These are phyloP conservation scores for Acanthamoeba quina DNA, from an alignment of 208 protist genomes.

Conservation along the genomic window DNA sequence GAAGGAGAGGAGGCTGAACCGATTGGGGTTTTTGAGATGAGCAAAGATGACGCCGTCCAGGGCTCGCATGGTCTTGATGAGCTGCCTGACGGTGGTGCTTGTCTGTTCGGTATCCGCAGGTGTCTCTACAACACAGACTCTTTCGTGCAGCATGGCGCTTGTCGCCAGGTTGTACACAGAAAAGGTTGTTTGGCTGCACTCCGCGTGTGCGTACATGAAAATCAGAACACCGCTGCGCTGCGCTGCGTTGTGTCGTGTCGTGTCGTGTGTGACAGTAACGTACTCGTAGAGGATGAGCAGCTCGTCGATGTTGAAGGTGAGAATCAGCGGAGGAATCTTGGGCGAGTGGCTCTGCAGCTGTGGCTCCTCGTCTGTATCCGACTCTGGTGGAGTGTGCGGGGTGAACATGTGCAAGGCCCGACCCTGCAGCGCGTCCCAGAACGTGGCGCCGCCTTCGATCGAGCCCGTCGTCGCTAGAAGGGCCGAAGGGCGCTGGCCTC, in stretches of 20 bases:
- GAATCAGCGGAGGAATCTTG: neutral
- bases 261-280: neutral
- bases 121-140: neutral
- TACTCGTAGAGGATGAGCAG: slow-evolving; percentile 3
- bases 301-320: slow-evolving; percentile 18
- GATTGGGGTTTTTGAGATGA: slow-evolving; percentile 7
- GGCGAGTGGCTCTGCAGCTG: neutral
- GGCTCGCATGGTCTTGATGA: neutral
- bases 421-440: neutral
- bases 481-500: neutral
- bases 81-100: neutral
- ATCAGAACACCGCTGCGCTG: neutral
- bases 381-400: neutral
- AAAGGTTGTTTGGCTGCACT: neutral
- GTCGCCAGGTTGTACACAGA: slow-evolving; percentile 9
- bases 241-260: neutral
- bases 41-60: neutral
- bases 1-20: neutral
- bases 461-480: neutral
- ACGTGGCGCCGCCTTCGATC: slow-evolving; percentile 3
- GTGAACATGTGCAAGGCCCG: neutral
- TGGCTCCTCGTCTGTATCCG: neutral
- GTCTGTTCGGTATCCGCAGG: neutral
- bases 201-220: neutral
- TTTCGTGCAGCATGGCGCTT: neutral